Conservation (phyloP, 495 filamentous ascomycete species). For the Penicillium goetzii region DNA sequence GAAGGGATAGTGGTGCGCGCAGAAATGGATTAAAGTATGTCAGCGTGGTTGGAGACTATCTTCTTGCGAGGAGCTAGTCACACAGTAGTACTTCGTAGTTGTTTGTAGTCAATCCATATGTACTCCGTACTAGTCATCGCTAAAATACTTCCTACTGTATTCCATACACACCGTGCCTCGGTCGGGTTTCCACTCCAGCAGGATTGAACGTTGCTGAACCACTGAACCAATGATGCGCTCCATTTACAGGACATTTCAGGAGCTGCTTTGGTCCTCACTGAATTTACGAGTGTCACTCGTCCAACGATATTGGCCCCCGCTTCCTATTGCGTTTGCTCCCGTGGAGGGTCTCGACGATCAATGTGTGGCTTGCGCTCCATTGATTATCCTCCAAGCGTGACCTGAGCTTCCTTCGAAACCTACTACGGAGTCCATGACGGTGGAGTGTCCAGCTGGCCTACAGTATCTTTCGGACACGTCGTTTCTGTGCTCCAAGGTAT, state of each 20-base stretch:
- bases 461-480: background rate
- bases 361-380: background rate
- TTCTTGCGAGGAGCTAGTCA: background rate
- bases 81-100: background rate
- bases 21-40: background rate
- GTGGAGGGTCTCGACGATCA: constrained; percentile 3
- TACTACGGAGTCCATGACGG: background rate
- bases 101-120: background rate
- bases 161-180: constrained; percentile 14
- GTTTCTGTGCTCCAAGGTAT: constrained; percentile 6
- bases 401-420: background rate
- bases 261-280: background rate
- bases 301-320: background rate
- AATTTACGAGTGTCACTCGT: background rate
- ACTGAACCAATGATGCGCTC: background rate
- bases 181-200: constrained; percentile 15
- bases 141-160: background rate
- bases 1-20: background rate
- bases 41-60: background rate
- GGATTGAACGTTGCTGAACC: background rate
- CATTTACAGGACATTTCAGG: background rate
- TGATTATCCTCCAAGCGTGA: constrained; percentile 1
- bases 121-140: background rate
- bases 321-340: background rate
- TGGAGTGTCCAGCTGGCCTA: background rate